Conservation (phyloP, 192 early-diverging fungal species). For the Linnemannia schmuckeri region DNA sequence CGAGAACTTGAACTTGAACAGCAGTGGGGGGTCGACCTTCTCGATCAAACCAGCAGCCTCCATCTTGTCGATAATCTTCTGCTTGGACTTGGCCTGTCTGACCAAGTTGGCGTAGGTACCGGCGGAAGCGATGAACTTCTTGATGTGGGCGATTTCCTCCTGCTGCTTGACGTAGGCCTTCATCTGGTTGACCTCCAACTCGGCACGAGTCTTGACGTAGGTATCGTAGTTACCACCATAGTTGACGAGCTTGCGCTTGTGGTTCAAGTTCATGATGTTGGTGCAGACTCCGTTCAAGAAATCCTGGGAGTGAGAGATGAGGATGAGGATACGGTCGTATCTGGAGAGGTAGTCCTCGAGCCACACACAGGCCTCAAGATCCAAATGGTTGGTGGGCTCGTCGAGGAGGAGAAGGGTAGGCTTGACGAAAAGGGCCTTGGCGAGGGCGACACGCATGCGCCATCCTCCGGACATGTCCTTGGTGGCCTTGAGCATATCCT, state of each 20-base stretch:
- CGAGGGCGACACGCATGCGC: constrained; percentile 99
- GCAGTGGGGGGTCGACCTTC: constrained; percentile 82
- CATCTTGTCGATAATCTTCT: constrained; percentile 99
- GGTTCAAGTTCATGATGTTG: constrained; percentile 94
- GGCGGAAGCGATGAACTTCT: constrained; percentile 97
- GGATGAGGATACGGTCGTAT: constrained; percentile 82
- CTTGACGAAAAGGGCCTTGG: constrained; percentile 94
- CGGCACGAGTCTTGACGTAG: constrained; percentile 94
- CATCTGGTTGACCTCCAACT: constrained; percentile 98
- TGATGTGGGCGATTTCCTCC: constrained; percentile 98
- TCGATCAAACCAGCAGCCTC: constrained; percentile 98
- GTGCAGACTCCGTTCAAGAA: constrained; percentile 95
- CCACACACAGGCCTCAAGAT: constrained; percentile 96
- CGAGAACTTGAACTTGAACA: constrained; percentile 92
- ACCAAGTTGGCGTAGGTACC: constrained; percentile 99
- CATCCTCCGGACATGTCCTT: constrained; percentile 99
- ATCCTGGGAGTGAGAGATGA: constrained; percentile 96
- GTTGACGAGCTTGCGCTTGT: constrained; percentile 91
- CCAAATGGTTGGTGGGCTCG: constrained; percentile 93
- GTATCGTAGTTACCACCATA: constrained; percentile 98
- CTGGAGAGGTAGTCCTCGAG: constrained; percentile 94
- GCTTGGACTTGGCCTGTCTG: constrained; percentile 97
- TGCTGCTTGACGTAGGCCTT: constrained; percentile 99
- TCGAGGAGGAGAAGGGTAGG: constrained; percentile 92
- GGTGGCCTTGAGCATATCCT: constrained; percentile 92